phyloP scores from a whole-genome alignment of 208 protist genomes.

The Crithidia mellificae region DNA sequence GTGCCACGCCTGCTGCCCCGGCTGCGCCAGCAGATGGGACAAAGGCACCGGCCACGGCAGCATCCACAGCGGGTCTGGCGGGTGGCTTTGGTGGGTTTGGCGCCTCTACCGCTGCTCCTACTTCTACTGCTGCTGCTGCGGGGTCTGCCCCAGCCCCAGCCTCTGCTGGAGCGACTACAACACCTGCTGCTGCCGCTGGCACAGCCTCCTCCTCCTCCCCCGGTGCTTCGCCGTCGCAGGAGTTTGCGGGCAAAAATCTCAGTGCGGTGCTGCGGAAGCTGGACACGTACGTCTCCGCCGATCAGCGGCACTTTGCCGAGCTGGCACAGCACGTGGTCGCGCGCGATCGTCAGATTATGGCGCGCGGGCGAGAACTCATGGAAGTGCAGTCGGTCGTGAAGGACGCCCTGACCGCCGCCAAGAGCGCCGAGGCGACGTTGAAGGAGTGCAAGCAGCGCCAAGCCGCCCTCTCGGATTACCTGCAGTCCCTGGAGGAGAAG shows the following conservation, averaged over 20 bases:
- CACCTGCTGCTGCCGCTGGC: neutral
- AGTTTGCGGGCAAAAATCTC: constrained; percentile 63
- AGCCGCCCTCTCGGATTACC: constrained; percentile 39
- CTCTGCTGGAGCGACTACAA: constrained; percentile 12
- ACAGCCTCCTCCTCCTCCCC: constrained; percentile 16
- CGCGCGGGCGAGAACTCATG: constrained; percentile 57
- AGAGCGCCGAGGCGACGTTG: constrained; percentile 48
- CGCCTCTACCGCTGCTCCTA: constrained; percentile 16
- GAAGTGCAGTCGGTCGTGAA: constrained; percentile 51
- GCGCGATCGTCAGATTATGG: constrained; percentile 70
- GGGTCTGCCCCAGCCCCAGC: constrained; percentile 16
- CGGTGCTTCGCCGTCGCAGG: constrained; percentile 41
- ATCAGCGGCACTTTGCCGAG: constrained; percentile 55
- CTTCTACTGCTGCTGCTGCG: constrained; percentile 26
- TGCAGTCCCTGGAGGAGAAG: constrained; percentile 69
- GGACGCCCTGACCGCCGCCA: constrained; percentile 48
- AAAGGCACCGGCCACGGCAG: neutral
- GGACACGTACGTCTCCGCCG: constrained; percentile 49
- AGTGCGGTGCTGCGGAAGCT: constrained; percentile 52
- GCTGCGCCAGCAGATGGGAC: neutral
- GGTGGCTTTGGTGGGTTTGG: constrained; percentile 19
- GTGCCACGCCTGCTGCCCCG: neutral
- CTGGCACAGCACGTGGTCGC: constrained; percentile 58
- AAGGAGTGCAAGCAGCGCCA: constrained; percentile 61
- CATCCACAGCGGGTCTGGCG: neutral